Percentiles rank a stretch among this genome's conserved stretches.
Evolutionary conservation across 768 basidiomycete species (phyloP).

Genomic region (Podaxis sp.): DNA sequence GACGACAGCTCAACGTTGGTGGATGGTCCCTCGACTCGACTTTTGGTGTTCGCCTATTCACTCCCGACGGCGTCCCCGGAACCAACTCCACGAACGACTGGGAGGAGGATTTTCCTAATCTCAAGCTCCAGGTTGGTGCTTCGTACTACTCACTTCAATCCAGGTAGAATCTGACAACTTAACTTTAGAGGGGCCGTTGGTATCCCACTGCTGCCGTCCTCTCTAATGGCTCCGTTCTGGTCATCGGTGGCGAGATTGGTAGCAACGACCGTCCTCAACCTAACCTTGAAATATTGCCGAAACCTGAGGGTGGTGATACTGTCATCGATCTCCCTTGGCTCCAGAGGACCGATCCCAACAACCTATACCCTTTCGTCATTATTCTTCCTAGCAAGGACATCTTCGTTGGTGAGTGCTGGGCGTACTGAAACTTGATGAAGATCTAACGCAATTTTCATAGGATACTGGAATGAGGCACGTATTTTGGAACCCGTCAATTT

Average conservation of each 20-base stretch:
- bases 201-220: constrained; percentile 68
- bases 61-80: constrained; percentile 64
- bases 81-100: constrained; percentile 77
- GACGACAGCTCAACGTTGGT: constrained; percentile 62
- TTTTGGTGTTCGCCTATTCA: constrained; percentile 70
- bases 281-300: constrained; percentile 70
- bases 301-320: constrained; percentile 61
- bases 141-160: not conserved
- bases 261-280: constrained; percentile 66
- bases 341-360: constrained; percentile 72
- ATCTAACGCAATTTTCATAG: constrained; percentile 31
- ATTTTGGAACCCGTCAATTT: constrained; percentile 69
- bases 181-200: constrained; percentile 59
- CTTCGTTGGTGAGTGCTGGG: constrained; percentile 56
- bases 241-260: constrained; percentile 74
- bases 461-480: constrained; percentile 80
- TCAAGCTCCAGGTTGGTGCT: constrained; percentile 56
- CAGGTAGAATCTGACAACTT: not conserved
- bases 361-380: constrained; percentile 76
- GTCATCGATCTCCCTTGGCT: constrained; percentile 63
- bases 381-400: constrained; percentile 68
- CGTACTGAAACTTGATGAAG: not conserved
- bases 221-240: constrained; percentile 70
- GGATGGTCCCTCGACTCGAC: constrained; percentile 74
- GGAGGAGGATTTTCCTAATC: constrained; percentile 64